Conservation (phyloP, 257 asterid genomes). For the Nicotiana otophora region DNA sequence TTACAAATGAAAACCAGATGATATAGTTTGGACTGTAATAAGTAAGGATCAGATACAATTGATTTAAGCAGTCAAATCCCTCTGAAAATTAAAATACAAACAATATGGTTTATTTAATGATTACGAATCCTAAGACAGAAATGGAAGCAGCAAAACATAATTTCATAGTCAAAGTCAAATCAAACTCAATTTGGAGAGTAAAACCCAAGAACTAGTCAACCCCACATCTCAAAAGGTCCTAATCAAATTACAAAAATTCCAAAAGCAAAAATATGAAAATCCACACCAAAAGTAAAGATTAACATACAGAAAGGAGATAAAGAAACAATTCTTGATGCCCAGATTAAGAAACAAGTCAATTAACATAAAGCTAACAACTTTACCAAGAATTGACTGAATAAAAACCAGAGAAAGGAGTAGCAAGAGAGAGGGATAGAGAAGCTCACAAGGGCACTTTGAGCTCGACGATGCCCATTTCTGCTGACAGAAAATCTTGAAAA, state of each 20-base stretch:
- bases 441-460: conserved; percentile 80
- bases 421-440: background rate
- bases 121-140: background rate
- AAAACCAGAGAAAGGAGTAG: background rate
- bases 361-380: background rate
- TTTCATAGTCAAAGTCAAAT: background rate
- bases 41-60: background rate
- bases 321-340: background rate
- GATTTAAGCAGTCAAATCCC: background rate
- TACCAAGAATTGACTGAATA: background rate
- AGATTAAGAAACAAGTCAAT: background rate
- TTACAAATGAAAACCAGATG: background rate
- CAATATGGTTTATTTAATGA: background rate
- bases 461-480: conserved; percentile 56
- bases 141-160: background rate
- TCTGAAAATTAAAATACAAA: background rate
- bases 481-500: conserved; percentile 75
- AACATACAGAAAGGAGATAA: background rate
- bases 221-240: background rate
- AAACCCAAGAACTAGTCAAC: background rate
- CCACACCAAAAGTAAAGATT: background rate
- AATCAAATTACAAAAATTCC: background rate
- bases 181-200: background rate
- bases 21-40: background rate
- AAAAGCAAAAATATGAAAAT: background rate